Evolutionary conservation across 129 eudicot genomes (phyloP), one percentile per base, ranked within the genome.

Genomic region (Pittosporum tobira): DNA sequence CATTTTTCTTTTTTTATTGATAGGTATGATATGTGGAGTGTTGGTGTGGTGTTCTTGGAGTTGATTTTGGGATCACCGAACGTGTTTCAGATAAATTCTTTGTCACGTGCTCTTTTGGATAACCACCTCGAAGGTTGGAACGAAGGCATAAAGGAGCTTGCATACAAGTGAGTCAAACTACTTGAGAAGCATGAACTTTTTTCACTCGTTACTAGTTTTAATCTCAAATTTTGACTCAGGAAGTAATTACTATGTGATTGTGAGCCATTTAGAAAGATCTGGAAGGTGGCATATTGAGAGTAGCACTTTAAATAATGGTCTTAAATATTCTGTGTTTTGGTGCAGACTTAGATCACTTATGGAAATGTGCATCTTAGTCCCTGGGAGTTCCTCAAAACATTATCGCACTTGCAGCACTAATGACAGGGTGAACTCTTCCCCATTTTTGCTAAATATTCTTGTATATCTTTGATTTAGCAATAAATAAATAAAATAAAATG

Each of bases 1-100:
- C 40, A 34, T 34, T 20, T 62, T 9, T 18, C 54, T 30, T 48
- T 43, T 53, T 74, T 65, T n/a, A n/a, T n/a, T 68, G 34, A 25
- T 61, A 91, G 98, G 88, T 91, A 91, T 72, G 98, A 91, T 72
- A 81, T 81, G 96, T 91, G 98, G 98, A 91, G 98, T 64, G 83
- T 85, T 64, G 98, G 98, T 4, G 94, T 86, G 34, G 96, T 91
- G 62, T 73, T 91, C 65, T 52, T 91, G 75, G 98, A 91, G 78
- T 65, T 91, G 76, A 79, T 91, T 67, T 70, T 83, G 54, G 98
- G 98, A 53, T 83, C 98, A 66, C 96, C 98, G 52, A 82, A 91
- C 72, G 98, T 86, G 63, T 86, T 91, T 61, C 94, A 83, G 65
- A 83, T 91, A 78, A 87, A 75, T 70, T 62, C 85, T 37, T 62